Base-by-base conservation (phyloP, 805 yeast species). In the Suhomyces sp. region DNA sequence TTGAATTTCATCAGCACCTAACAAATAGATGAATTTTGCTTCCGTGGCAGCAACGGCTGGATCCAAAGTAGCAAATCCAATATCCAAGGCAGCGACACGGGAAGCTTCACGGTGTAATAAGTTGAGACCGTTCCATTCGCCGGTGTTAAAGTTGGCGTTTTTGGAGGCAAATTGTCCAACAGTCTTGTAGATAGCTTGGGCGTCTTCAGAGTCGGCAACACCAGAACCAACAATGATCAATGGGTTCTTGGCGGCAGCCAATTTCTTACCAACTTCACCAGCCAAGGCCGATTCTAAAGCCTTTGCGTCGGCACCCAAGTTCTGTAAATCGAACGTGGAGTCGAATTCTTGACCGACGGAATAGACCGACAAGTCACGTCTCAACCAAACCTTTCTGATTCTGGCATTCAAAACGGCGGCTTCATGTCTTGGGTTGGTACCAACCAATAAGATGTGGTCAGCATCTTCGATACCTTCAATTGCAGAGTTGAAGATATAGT, bases 371-470 rank as follows among this genome's bases (percentile, higher is more conserved):
- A 84, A 72, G 48, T 72, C 65, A 24, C 79, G 73, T 48, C 81
- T 69, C 54, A 86, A 69, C 93, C 91, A 86, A 42, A 74, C 79
- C 58, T 79, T 82, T 71, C 95, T 78, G 50, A 86, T 81, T 63
- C 95, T 77, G 26, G 91, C 77, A 60, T 86, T 86, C 51, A 86
- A 71, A 12, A 87, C 95, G 27, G 95, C 88, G 40, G 95, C 95
- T 68, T 86, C 95, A 56, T 76, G 88, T 56, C 95, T 76, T 40
- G 95, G 95, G 69, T 86, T 86, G 29, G 95, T 79, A 43, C 95
- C 95, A 39, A 86, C 76, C 41, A 86, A 71, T 53, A 86, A 70
- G 43, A 86, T 81, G 48, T 77, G 86, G 55, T 87, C 95, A 35
- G 95, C 88, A 40, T 79, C 82, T 59, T 84, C 93, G 45, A 86